Evolutionary conservation across 2,329 filamentous ascomycete species (phyloP).

Genomic region (Ceratocystis lukuohia): DNA sequence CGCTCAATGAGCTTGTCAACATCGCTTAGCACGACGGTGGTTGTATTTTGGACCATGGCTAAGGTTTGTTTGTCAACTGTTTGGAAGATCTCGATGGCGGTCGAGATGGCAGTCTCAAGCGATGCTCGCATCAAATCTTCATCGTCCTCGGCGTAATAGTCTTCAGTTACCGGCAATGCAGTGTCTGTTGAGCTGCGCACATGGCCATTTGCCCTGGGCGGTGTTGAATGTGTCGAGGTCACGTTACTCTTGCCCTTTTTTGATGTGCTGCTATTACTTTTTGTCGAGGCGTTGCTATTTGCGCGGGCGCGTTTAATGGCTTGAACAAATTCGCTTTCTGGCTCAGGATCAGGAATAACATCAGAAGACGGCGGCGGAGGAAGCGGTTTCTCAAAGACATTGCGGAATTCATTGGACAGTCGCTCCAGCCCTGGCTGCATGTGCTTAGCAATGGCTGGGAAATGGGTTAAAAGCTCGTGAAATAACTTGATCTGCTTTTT

Average conservation of each 20-base stretch:
- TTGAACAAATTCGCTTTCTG: constrained; percentile 42
- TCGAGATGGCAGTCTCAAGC: constrained; percentile 80
- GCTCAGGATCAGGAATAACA: constrained; percentile 40
- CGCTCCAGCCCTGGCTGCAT: constrained; percentile 88
- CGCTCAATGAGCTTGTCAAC: constrained; percentile 91
- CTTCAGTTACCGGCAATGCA: constrained; percentile 40
- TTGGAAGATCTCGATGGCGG: constrained; percentile 91
- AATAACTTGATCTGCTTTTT: constrained; percentile 92
- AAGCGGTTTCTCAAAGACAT: constrained; percentile 71
- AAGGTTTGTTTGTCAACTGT: constrained; percentile 91
- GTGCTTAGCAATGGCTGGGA: constrained; percentile 89
- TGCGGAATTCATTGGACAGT: constrained; percentile 77
- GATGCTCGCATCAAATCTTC: constrained; percentile 82
- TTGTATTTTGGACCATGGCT: constrained; percentile 80
- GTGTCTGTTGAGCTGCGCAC: constrained; percentile 18
- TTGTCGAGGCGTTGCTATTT: constrained; percentile 24
- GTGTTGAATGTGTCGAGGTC: not conserved
- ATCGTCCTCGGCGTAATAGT: constrained; percentile 72
- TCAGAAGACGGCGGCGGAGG: constrained; percentile 37
- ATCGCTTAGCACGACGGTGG: constrained; percentile 78
- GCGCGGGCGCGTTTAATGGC: constrained; percentile 44
- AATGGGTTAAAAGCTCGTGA: constrained; percentile 75
- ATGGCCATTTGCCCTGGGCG: not conserved
- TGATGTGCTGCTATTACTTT: constrained; percentile 21
- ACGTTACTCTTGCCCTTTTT: constrained; percentile 27